Evolutionary conservation across 495 filamentous ascomycete genomes (phyloP).

Genomic region (Penicillium salamii): DNA sequence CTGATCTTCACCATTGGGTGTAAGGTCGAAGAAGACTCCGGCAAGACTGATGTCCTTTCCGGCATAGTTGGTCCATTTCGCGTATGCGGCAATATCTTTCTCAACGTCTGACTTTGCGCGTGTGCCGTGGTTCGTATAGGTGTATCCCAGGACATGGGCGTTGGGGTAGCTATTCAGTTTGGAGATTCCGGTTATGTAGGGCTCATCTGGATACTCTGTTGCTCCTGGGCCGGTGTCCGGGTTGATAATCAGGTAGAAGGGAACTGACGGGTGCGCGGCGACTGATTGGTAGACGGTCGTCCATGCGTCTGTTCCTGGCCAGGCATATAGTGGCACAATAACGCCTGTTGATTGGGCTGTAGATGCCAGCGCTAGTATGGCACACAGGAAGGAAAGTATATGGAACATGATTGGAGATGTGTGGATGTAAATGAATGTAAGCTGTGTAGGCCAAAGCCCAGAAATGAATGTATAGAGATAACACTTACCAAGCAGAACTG

Average conservation of each 20-base stretch:
- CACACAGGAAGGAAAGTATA: conserved; percentile 7
- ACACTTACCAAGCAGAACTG: no score
- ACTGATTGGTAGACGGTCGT: conserved; percentile 35
- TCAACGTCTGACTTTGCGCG: conserved; percentile 26
- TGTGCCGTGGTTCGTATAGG: conserved; percentile 35
- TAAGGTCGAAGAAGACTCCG: conserved; percentile 52
- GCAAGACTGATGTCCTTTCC: conserved; percentile 31
- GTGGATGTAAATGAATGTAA: not conserved
- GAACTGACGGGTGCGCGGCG: conserved; percentile 27
- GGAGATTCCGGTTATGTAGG: conserved; percentile 32
- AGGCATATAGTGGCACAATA: conserved; percentile 50
- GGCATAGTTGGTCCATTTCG: conserved; percentile 33
- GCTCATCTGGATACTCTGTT: conserved; percentile 23
- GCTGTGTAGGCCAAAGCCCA: not conserved
- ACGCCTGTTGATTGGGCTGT: conserved; percentile 28
- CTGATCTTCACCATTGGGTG: conserved; percentile 25
- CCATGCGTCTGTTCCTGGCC: conserved; percentile 46
- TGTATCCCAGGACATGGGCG: conserved; percentile 48
- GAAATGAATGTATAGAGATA: no score
- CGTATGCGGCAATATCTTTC: conserved; percentile 40
- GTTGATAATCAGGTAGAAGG: conserved; percentile 46
- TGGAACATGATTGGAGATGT: conserved; percentile 7
- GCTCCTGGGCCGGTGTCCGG: conserved; percentile 45
- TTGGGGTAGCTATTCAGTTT: conserved; percentile 42
- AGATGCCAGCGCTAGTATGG: conserved; percentile 11